Evolutionary conservation across 768 basidiomycete species (phyloP).

Genomic region (Rickenella mellea): DNA sequence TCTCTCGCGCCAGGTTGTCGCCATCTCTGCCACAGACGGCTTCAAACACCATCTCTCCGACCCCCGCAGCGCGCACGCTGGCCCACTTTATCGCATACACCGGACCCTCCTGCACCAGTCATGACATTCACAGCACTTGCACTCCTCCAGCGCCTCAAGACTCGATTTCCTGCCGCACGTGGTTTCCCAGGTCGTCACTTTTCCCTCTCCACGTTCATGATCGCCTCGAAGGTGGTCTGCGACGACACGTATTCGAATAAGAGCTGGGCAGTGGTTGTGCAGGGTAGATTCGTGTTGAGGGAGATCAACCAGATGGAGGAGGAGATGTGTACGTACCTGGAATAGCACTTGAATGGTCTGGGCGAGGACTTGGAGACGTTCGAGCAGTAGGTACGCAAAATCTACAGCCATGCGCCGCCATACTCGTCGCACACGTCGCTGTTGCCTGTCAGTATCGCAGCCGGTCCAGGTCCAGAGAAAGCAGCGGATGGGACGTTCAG

Average conservation of each 20-base stretch:
- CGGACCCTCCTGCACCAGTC: constrained; percentile 46
- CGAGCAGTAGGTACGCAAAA: no score
- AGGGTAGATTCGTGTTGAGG: constrained; percentile 35
- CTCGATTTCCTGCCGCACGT: constrained; percentile 80
- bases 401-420: no score
- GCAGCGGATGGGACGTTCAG: no score
- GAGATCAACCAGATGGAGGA: constrained; percentile 50
- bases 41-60: constrained; percentile 2
- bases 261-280: constrained; percentile 40
- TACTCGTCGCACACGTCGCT: no score
- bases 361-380: no score
- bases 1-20: no score
- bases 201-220: constrained; percentile 47
- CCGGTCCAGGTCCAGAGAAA: no score
- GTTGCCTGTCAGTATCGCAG: no score
- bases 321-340: constrained; percentile 42
- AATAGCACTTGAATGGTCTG: no score
- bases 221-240: constrained; percentile 34
- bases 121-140: constrained; percentile 55
- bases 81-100: constrained; percentile 36
- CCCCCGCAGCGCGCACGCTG: constrained; percentile 24
- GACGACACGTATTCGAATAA: constrained; percentile 46
- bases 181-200: constrained; percentile 85
- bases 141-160: constrained; percentile 77
- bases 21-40: no score